Evolutionary conservation across 139 green algal genomes (phyloP).

Genomic region (Picochlorum sp.): DNA sequence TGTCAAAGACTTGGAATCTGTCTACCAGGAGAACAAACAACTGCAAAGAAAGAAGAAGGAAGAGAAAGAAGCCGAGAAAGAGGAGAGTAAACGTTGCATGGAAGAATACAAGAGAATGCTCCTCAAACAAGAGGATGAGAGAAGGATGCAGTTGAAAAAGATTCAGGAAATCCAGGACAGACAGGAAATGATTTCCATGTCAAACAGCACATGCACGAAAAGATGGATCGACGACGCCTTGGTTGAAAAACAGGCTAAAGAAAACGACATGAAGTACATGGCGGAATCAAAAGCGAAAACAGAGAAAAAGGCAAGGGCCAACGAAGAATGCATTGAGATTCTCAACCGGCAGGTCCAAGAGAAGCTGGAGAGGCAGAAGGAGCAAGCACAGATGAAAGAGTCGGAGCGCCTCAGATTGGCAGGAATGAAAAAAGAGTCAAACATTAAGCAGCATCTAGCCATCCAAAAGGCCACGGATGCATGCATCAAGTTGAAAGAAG

Average conservation of each 20-base stretch:
- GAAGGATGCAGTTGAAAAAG: constrained; percentile 2
- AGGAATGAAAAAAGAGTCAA: not conserved
- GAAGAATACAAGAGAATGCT: not conserved
- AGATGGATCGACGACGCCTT: not conserved
- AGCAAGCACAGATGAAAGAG: too few species aligned
- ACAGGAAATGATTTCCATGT: not conserved
- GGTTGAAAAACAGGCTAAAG: not conserved
- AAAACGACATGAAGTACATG: not conserved
- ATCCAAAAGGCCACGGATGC: not conserved
- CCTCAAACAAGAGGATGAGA: constrained; percentile 2
- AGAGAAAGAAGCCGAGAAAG: not conserved
- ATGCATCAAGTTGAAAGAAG: constrained; percentile 1
- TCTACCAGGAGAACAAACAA: constrained; percentile 4
- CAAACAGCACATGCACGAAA: not conserved
- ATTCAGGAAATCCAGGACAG: constrained; percentile 1
- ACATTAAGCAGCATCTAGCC: not conserved
- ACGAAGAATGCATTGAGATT: too few species aligned
- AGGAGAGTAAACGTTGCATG: not conserved
- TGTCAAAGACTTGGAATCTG: not conserved
- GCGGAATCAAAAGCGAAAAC: not conserved
- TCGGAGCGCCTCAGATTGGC: not conserved
- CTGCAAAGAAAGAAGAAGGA: not conserved
- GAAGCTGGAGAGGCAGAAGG: too few species aligned
- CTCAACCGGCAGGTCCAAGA: too few species aligned
- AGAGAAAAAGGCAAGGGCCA: too few species aligned